Base-by-base conservation (phyloP, 495 filamentous ascomycete genomes). In the Lepraria neglecta region DNA sequence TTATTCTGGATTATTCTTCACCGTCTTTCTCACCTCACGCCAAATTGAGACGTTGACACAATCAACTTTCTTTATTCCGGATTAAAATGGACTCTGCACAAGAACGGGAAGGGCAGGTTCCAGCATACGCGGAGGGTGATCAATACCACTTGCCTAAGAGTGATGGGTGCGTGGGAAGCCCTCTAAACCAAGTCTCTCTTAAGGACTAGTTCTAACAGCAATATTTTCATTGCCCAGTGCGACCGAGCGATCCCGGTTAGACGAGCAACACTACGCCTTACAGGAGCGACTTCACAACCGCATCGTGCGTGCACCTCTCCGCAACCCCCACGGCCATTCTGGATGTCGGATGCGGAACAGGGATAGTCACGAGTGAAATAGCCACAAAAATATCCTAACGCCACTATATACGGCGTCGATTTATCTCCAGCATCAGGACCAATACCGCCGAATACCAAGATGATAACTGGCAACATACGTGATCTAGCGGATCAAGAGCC, bases 341-440 rank as follows among this genome's bases (percentile, higher is more conserved):
- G 12, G 28, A 52, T 40, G 11, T 63, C 24, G 31, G 30, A 17
- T 58, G 54, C 27, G 54, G 45, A 15, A 63, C 45, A 35, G 31
- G 54, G 17, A 46, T 45, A 21, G 4, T 58, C 10, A 42, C 43
- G 6, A 3, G 45, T 31, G 21, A 42, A 4, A 31, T 62, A 24
- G 31, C 21, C 30, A 19, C 3, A n/a, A 17, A 35, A 6, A 27
- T 58, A 14, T 27, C 53, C 52, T 2, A 17, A 38, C 12, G 28
- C 60, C 27, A 5, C 4, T 14, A 6, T 50, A 27, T 62, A 50
- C 6, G 28, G 31, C 6, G 12, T 57, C 28, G n/a, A 62, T 28
- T 21, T 56, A 35, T 46, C 27, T 19, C 52, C 44, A 10, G 54
- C 48, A 27, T 27, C 52, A 6, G 50, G 17, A 4, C 14, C 21